phyloP scores from a whole-genome alignment of 2,329 filamentous ascomycete species.

The Didymella pomorum region DNA sequence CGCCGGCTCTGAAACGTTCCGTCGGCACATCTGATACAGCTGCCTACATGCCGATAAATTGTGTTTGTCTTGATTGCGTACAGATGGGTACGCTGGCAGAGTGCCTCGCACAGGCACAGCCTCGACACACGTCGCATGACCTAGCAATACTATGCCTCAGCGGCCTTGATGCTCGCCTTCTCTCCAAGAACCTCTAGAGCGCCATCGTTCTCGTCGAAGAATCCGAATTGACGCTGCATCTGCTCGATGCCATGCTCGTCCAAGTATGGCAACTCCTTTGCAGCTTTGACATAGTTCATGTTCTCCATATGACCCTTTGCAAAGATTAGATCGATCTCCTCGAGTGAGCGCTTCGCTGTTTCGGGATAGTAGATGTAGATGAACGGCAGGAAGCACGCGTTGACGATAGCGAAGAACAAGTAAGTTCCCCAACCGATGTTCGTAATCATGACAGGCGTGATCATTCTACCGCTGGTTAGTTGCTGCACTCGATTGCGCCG shows the following conservation, averaged over 20 bases:
- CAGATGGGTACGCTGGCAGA: neutral
- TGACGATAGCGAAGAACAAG: slow-evolving; percentile 60
- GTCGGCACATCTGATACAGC: neutral
- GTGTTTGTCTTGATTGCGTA: neutral
- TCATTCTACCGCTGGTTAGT: slow-evolving; percentile 31
- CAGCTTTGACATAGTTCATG: slow-evolving; percentile 67
- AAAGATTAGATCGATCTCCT: slow-evolving; percentile 61
- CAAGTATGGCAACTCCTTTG: slow-evolving; percentile 64
- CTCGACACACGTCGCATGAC: neutral
- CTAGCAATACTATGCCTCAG: neutral
- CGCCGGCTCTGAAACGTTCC: neutral
- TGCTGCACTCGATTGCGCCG: neutral
- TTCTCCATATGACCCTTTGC: slow-evolving; percentile 58
- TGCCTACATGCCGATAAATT: slow-evolving; percentile 2
- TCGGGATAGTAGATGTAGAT: slow-evolving; percentile 65
- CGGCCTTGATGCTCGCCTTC: slow-evolving; percentile 8
- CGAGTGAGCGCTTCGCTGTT: slow-evolving; percentile 57
- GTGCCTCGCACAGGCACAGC: neutral
- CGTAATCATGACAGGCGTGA: slow-evolving; percentile 47
- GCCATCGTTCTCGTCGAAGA: slow-evolving; percentile 37
- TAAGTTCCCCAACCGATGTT: slow-evolving; percentile 50
- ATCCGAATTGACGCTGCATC: slow-evolving; percentile 52
- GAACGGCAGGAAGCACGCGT: slow-evolving; percentile 59
- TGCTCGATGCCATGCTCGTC: slow-evolving; percentile 62
- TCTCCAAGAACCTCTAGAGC: slow-evolving; percentile 11